Percentiles rank a stretch among this genome's conserved stretches.
These are phyloP conservation scores for Pythium guiyangense DNA, from an alignment of 352 stramenopile species.

Conservation along the genomic window DNA sequence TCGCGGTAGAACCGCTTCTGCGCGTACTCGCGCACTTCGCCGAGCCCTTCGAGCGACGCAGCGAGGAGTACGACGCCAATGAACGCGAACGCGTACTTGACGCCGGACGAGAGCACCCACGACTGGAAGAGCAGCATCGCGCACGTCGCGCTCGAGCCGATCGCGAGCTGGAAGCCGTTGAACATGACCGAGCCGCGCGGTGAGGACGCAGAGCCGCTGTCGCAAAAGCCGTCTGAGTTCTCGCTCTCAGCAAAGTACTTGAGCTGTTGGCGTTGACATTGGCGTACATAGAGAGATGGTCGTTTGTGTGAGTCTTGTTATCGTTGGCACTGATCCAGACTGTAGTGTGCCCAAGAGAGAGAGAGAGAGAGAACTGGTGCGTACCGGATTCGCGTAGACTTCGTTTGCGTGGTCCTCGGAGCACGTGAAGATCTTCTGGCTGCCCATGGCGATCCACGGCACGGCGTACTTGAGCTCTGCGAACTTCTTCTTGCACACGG, in stretches of 20 bases:
- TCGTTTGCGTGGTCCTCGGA: constrained; percentile 54
- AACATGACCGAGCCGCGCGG: constrained; percentile 77
- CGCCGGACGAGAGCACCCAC: constrained; percentile 54
- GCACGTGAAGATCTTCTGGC: constrained; percentile 76
- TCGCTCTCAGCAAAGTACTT: constrained; percentile 33
- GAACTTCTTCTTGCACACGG: constrained; percentile 54
- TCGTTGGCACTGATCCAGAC: no score
- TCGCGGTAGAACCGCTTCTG: constrained; percentile 40
- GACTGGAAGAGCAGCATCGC: constrained; percentile 77
- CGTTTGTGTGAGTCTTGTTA: not conserved
- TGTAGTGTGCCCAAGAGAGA: not conserved
- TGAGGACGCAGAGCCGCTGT: constrained; percentile 27
- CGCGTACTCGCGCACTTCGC: constrained; percentile 43
- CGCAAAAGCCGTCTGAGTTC: constrained; percentile 42
- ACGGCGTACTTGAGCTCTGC: constrained; percentile 62
- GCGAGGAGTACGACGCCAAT: constrained; percentile 59
- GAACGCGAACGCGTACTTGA: constrained; percentile 81
- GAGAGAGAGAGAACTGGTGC: not conserved
- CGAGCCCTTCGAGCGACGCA: constrained; percentile 62
- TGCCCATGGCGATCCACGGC: constrained; percentile 66
- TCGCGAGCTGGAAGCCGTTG: constrained; percentile 73
- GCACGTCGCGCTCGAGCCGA: constrained; percentile 53
- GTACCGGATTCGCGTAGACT: constrained; percentile 43
- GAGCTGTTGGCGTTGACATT: not conserved
- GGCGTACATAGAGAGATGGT: no score